Base-by-base conservation (phyloP, 2,329 filamentous ascomycete genomes). In the Botryotinia calthae region DNA sequence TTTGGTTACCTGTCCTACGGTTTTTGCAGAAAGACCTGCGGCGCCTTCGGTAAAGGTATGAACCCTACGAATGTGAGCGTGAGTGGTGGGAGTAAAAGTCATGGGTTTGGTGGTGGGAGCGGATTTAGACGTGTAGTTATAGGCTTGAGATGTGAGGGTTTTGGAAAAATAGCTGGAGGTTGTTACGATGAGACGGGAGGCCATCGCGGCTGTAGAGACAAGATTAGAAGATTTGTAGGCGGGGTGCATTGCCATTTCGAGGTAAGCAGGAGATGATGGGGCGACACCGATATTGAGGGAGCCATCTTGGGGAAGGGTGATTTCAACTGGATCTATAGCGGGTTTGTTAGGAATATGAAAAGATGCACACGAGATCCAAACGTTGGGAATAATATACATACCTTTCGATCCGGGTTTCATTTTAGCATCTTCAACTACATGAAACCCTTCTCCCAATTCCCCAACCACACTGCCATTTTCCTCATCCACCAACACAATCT, bases 391-490 rank as follows among this genome's bases (percentile, higher is more conserved):
- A 37, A n/a, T 8, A 34, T 46, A 34, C 63, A 51, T 85, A 97
- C 94, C 93, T 87, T 99, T 98, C 8, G 93, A 95, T n/a, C 96
- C 96, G 25, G 91, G 90, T 80, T 91, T 89, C 75, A 99, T 86
- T 68, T 86, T 87, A 42, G 88, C 85, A 76, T 95, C 89, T 79
- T 98, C 94, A 25, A 95, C 86, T 28, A 97, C 87, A 76, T 94
- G 86, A 79, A 93, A 95, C 28, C 91, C 92, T 73, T 95, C 92
- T 73, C 92, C 90, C 75, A 99, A 85, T 84, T 99, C 95, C 63
- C 96, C 96, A 42, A 99, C 93, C 14, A 99, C 93, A 78, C 93
- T 97, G 70, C 96, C 96, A 82, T 99, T 93, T 81, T 98, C 95
- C 82, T 99, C 96, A 80, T 99, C 94, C 25, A 99, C 86, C 16